phyloP scores from a whole-genome alignment of 2,329 filamentous ascomycete genomes.

The Arthrobotrys conoides region DNA sequence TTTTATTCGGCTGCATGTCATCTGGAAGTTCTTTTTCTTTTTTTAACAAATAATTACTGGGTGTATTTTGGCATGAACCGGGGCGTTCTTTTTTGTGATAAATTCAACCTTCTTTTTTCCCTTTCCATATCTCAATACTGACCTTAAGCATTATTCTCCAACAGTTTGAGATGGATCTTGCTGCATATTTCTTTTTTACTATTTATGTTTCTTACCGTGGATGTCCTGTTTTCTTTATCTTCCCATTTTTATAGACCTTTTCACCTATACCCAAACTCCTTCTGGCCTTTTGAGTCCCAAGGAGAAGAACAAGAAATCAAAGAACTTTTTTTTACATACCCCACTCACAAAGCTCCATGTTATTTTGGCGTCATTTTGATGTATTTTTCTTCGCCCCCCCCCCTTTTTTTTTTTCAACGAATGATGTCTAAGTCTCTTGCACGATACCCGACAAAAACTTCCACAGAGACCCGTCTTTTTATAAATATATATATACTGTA shows the following conservation, averaged over 20 bases:
- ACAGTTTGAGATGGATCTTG: background rate
- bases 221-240: slow-evolving; percentile 5
- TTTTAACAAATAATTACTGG: slow-evolving; percentile 40
- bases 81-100: slow-evolving; percentile 48
- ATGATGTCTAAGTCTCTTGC: slow-evolving; percentile 7
- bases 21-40: slow-evolving; percentile 42
- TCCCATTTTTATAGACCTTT: slow-evolving; percentile 19
- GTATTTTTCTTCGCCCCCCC: background rate
- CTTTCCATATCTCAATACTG: background rate
- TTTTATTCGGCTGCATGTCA: slow-evolving; percentile 39
- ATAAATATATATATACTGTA: too few species aligned
- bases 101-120: slow-evolving; percentile 48
- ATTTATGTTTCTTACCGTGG: slow-evolving; percentile 5
- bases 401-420: background rate
- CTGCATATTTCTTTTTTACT: background rate
- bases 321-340: slow-evolving; percentile 11
- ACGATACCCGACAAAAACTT: slow-evolving; percentile 21
- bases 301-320: background rate
- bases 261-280: slow-evolving; percentile 26
- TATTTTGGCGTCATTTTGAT: slow-evolving; percentile 6
- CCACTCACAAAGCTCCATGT: background rate
- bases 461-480: slow-evolving; percentile 13
- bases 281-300: too few species aligned
- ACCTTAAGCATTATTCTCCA: slow-evolving; percentile 24
- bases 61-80: slow-evolving; percentile 59